Base-by-base conservation (phyloP, 305 asterid genomes). In the Solanum hybrid region DNA sequence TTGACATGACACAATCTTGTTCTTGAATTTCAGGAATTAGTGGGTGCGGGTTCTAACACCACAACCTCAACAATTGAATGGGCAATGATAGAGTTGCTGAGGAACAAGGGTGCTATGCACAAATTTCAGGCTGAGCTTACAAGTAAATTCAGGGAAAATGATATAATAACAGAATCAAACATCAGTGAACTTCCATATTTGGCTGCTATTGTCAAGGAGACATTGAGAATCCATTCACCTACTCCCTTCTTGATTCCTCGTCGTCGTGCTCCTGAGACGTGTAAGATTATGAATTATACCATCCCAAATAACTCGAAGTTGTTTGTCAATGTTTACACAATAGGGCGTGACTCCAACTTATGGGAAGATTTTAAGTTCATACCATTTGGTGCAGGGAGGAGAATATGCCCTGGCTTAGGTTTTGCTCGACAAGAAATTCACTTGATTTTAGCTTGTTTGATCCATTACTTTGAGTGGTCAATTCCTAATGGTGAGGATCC, bases 151-250 rank as follows among this genome's bases (percentile, higher is more conserved):
- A 82, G 85, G 6, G 11, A 31, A 9, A 22, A 32, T 56, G 87
- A 75, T 37, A 29, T 12, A 9, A 10, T 85, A 7, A 71, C 40
- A 75, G 88, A 91, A 69, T 88, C 88, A 10, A 26, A 40, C 31
- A 4, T 86, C 64, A 40, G 5, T 40, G 51, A 11, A 40, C 51
- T 40, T 40, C 51, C 51, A 40, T 40, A 40, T 40, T 10, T 40
- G 51, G 51, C 16, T 40, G 51, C 51, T 40, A 10, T 10, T 79
- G 6, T 92, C 82, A 34, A 77, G 29, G 46, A 77, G 29, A 34
- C 82, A 2, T 14, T 91, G 32, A 81, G 93, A 84, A 36, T 92
- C 73, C 92, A 91, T 77, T 88, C 94, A 17, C 90, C 93, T 4
- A 32, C 40, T 3, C 92, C 94, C 16, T 82, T 92, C 66, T 84